Evolutionary conservation across 73 alveolate species (phyloP), one percentile per base, ranked within the genome.

Genomic region (Urostyla sp.): DNA sequence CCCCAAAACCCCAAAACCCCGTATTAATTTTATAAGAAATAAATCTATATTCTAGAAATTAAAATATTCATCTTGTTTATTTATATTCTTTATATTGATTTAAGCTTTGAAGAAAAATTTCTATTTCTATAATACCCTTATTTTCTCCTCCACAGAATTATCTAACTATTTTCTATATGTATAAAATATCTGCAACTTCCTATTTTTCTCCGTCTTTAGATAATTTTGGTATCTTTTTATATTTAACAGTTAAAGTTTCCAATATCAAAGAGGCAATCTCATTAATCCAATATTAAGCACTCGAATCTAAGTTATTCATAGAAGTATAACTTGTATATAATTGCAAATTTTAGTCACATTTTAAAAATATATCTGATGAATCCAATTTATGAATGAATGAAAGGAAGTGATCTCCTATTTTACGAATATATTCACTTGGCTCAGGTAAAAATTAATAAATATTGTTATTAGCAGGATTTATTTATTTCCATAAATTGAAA

Each of bases 381-480:
- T 63, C 79, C 35, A 63, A 23, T 24, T 63, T 63, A 63, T 63
- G 79, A 40, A 63, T 63, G 23, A 63, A 63, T 28, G 79, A 63
- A 5, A 63, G 37, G 60, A 63, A 63, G 36, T 63, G 79, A 21
- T 63, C 79, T 43, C 79, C 79, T 7, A 63, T 63, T 24, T 63
- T 63, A 24, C 79, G 37, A 18, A 63, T 63, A 40, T 63, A 63
- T 23, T 63, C 79, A 20, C 61, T 24, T 13, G 50, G 8, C 60
- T 63, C 79, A 1, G 79, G 79, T 16, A 63, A 21, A 6, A 43
- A 31, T 63, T 63, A 6, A 32, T 7, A 21, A 6, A 27, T 37
- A 63, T 38, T 58, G 32, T 5, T 37, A 50, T n/a, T n/a, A 37
- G 28, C 60, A 46, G 6, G 55, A 53, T 7, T 40, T 40, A 5